Percentiles rank a stretch among this genome's conserved stretches.
phyloP scores from a whole-genome alignment of 73 alveolate genomes.

The Uronychia setigera region DNA sequence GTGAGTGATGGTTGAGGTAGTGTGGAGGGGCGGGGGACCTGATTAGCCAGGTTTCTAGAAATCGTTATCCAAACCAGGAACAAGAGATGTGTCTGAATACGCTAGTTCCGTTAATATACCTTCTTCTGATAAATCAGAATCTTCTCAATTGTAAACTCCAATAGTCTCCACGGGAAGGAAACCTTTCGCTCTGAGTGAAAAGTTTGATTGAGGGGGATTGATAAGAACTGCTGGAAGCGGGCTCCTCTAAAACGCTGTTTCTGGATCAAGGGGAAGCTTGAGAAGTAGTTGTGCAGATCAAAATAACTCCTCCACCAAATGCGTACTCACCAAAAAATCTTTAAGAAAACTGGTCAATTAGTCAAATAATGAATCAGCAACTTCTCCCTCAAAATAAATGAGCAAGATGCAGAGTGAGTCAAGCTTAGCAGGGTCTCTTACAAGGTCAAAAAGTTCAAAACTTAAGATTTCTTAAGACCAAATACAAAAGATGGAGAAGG shows the following conservation, averaged over 20 bases:
- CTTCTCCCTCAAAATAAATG: neutral
- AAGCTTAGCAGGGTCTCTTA: neutral
- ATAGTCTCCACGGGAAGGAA: neutral
- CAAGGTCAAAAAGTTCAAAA: neutral
- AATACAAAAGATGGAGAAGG: neutral
- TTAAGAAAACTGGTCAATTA: neutral
- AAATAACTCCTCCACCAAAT: too few relatives aligned
- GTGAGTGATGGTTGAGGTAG: conserved; percentile 4
- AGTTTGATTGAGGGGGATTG: too few relatives aligned
- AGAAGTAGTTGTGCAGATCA: neutral
- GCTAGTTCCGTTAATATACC: neutral
- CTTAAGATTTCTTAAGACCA: neutral
- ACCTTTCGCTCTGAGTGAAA: too few relatives aligned
- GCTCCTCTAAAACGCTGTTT: too few relatives aligned
- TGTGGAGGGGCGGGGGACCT: neutral
- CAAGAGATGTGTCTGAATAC: too few relatives aligned
- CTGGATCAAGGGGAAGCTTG: neutral
- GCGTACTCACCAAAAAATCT: neutral
- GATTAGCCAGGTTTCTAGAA: neutral
- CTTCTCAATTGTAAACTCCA: neutral
- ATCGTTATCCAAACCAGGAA: neutral
- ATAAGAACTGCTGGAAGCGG: too few relatives aligned
- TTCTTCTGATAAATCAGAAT: neutral
- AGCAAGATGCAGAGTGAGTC: neutral
- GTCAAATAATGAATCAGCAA: neutral